Evolutionary conservation across 2,329 filamentous ascomycete species (phyloP), one percentile per base, ranked within the genome.

Genomic region (Phyllosticta paracitricarpa): DNA sequence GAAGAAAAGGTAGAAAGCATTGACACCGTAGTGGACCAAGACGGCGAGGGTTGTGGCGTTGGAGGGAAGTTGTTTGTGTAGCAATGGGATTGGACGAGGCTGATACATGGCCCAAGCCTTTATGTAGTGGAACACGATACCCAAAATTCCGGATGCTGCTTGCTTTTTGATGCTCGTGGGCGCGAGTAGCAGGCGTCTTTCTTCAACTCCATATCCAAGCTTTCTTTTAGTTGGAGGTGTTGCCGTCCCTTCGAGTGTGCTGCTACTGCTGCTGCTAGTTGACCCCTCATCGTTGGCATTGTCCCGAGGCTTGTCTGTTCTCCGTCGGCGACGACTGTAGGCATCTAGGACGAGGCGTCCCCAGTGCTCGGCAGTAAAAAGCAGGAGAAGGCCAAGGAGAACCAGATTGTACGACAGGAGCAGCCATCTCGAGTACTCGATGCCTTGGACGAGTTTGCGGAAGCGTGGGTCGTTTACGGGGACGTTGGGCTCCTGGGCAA

Each of bases 1-100:
- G 70, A 80, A 85, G 62, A 85, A 68, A 33, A 81, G 78, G 68
- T 83, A 84, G 69, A 85, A 85, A 28, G 82, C 51, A 64, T 84
- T 86, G 9, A 87, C 68, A 7, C 68, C 75, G 4, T 85, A 54
- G 69, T 84, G 82, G 8, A 73, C 67, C 4, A 80, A 62, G 40
- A 87, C 74, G 56, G 81, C 71, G 5, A 86, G 64, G 0, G 81
- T 80, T 0, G 80, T 80, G 5, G 76, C 78, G 65, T 87, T 87
- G 6, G 81, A 78, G 0, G 85, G 84, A 2, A 86, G 74, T 0
- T 73, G 71, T 60, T 82, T 82, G 68, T 84, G 80, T 66, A 86
- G 63, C 25, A 85, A n/a, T 0, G 82, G 83, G 12, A 87, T 74
- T 0, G 80, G 79, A 17, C 66, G 71, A 14, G 84, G 84, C 66